Conservation (phyloP, 768 basidiomycete species). For the Tylopilus sp. region DNA sequence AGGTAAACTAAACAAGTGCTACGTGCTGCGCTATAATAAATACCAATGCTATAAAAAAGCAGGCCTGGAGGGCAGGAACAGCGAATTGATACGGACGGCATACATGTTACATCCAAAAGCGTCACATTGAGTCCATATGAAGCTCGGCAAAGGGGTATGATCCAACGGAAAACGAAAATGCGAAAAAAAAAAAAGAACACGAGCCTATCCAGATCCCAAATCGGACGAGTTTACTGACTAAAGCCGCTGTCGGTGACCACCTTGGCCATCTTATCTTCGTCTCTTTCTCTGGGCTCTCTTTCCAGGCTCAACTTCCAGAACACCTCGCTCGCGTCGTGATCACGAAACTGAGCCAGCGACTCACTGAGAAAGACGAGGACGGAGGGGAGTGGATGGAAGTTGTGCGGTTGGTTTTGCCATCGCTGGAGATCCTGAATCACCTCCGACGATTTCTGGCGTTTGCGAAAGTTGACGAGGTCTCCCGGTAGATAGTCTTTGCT, state of each 20-base stretch:
- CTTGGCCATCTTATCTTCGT: conserved; percentile 47
- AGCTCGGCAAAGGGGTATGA: background rate
- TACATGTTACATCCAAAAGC: background rate
- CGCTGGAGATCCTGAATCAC: conserved; percentile 56
- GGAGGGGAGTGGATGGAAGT: conserved; percentile 42
- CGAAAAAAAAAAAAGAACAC: background rate
- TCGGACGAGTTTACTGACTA: conserved; percentile 16
- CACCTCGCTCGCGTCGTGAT: conserved; percentile 31
- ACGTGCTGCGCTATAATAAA: background rate
- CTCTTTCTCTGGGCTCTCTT: conserved; percentile 53
- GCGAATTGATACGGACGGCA: background rate
- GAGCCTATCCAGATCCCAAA: background rate
- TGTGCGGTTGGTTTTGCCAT: conserved; percentile 54
- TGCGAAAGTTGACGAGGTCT: conserved; percentile 55
- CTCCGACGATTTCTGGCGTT: conserved; percentile 52
- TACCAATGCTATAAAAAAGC: background rate
- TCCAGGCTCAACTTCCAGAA: conserved; percentile 47
- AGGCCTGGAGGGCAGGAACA: background rate
- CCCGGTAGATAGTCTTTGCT: conserved; percentile 47
- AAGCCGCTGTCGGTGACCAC: conserved; percentile 40
- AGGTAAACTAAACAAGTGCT: background rate
- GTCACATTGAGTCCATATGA: conserved; percentile 6
- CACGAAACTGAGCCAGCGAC: conserved; percentile 35
- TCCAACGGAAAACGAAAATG: conserved; percentile 1
- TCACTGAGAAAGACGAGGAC: conserved; percentile 45